Conservation (phyloP, 345 rosid species). For the Salix purpurea region DNA sequence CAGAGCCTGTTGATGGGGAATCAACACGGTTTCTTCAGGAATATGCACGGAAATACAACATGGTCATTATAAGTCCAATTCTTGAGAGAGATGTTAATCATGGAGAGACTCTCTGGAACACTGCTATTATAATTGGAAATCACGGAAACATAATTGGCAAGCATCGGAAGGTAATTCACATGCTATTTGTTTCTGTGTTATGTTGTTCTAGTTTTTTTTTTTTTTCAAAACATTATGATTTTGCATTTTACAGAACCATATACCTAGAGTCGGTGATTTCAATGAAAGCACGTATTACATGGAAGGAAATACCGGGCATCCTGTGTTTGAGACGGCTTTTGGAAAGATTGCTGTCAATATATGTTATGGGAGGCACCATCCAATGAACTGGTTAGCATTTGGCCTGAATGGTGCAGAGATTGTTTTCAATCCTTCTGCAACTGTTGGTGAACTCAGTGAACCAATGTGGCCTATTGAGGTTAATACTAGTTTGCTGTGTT, state of each 20-base stretch:
- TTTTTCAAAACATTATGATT: constrained; percentile 1
- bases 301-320: constrained; percentile 97
- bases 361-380: constrained; percentile 97
- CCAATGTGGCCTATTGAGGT: constrained; percentile 99
- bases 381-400: constrained; percentile 91
- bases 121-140: constrained; percentile 83
- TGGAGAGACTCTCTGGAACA: constrained; percentile 92
- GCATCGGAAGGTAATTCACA: constrained; percentile 69
- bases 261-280: constrained; percentile 95
- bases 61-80: constrained; percentile 86
- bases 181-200: background rate
- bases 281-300: constrained; percentile 96
- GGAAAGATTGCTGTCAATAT: constrained; percentile 87
- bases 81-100: constrained; percentile 89
- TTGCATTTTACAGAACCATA: constrained; percentile 71
- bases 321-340: constrained; percentile 85
- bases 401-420: constrained; percentile 97
- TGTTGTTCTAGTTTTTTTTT: background rate
- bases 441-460: constrained; percentile 94
- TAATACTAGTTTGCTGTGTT: background rate
- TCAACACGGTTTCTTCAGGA: constrained; percentile 81
- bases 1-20: constrained; percentile 85
- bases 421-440: constrained; percentile 97
- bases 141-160: constrained; percentile 86
- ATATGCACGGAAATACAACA: constrained; percentile 64